phyloP scores from a whole-genome alignment of 2,329 filamentous ascomycete genomes.

The Exserohilum rostratum region DNA sequence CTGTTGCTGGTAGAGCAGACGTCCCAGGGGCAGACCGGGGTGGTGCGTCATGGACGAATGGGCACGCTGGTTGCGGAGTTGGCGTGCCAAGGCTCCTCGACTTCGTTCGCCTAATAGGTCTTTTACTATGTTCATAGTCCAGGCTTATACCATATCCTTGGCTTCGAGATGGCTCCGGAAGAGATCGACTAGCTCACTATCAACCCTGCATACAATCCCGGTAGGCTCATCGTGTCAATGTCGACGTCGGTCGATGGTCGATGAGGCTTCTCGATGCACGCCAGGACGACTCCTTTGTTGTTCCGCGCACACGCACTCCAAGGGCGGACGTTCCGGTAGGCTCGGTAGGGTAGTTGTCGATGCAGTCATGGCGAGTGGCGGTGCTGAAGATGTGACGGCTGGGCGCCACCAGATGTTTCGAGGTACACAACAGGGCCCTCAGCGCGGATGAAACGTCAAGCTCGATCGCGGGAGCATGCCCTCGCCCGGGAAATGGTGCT shows the following conservation, averaged over 20 bases:
- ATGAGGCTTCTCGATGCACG: constrained; percentile 1
- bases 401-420: neutral
- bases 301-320: neutral
- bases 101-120: constrained; percentile 15
- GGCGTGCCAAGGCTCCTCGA: constrained; percentile 15
- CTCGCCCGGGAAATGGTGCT: neutral
- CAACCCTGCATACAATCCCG: constrained; percentile 22
- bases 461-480: neutral
- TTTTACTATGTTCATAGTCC: constrained; percentile 14
- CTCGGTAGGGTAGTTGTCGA: too few relatives aligned
- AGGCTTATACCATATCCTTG: constrained; percentile 12
- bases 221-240: constrained; percentile 9
- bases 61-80: neutral
- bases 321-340: neutral
- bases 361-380: neutral
- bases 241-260: constrained; percentile 12
- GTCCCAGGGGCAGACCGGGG: neutral
- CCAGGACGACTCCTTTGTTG: constrained; percentile 2
- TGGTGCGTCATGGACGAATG: constrained; percentile 5
- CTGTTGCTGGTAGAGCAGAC: neutral
- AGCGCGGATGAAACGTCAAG: neutral
- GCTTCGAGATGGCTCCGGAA: constrained; percentile 1
- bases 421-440: neutral
- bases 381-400: neutral
- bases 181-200: constrained; percentile 9